A percentile compares a stretch with the other conserved stretches of the same genome.
These are phyloP conservation scores for Mollisia scopiformis DNA, from an alignment of 2,329 filamentous ascomycete species.

Conservation along the genomic window DNA sequence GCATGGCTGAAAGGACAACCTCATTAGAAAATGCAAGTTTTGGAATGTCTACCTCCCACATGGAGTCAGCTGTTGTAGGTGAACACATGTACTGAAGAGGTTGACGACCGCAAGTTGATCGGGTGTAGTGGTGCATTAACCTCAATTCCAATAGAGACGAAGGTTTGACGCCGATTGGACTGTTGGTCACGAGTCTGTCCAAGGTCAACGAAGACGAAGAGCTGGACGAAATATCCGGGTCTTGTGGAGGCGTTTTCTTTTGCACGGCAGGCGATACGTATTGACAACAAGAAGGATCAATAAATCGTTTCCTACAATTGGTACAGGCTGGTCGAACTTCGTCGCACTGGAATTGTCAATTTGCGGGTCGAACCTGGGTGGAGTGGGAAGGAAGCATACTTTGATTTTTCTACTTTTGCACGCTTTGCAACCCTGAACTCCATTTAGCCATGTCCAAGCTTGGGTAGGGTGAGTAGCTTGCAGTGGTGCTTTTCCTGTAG, in stretches of 20 bases:
- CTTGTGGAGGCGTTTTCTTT: background rate
- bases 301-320: slow-evolving; percentile 15
- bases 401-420: slow-evolving; percentile 22
- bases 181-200: background rate
- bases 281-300: slow-evolving; percentile 10
- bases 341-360: slow-evolving; percentile 14
- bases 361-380: background rate
- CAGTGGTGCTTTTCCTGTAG: background rate
- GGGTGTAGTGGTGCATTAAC: slow-evolving; percentile 20
- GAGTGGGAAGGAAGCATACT: background rate
- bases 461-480: background rate
- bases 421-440: slow-evolving; percentile 13
- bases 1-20: slow-evolving; percentile 16
- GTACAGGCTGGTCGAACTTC: slow-evolving; percentile 13
- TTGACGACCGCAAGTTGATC: slow-evolving; percentile 5
- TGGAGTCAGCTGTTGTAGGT: background rate
- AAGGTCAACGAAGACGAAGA: background rate
- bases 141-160: slow-evolving; percentile 16
- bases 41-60: slow-evolving; percentile 19
- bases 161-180: slow-evolving; percentile 5
- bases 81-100: background rate
- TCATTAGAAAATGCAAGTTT: slow-evolving; percentile 18
- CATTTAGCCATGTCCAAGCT: background rate
- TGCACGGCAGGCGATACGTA: background rate
- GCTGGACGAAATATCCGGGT: background rate